Evolutionary conservation across 192 early-diverging fungal species (phyloP).

Genomic region (Gryganskiella cystojenkinii): DNA sequence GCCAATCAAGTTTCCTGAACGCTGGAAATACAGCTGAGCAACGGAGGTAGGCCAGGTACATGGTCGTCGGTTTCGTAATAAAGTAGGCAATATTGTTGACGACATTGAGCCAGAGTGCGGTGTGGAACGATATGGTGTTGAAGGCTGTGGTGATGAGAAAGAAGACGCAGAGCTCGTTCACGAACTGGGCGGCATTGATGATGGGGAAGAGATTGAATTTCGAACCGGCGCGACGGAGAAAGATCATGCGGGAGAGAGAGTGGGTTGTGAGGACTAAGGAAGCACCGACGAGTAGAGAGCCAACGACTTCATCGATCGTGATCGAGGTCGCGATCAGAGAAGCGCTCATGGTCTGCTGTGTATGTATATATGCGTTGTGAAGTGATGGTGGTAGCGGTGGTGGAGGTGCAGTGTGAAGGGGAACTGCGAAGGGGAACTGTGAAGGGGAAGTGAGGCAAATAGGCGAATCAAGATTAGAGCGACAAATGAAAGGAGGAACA

Average conservation of each 20-base stretch:
- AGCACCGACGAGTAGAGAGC: conserved; percentile 41
- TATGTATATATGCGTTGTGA: not conserved
- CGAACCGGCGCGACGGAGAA: conserved; percentile 28
- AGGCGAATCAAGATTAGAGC: not conserved
- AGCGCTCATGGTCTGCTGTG: conserved; percentile 12
- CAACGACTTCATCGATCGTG: conserved; percentile 36
- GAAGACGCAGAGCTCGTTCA: conserved; percentile 47
- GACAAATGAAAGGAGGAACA: not conserved
- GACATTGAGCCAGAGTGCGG: conserved; percentile 36
- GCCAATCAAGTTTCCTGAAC: conserved; percentile 28
- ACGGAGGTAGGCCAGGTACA: conserved; percentile 54
- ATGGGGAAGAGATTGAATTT: conserved; percentile 54
- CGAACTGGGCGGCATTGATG: conserved; percentile 48
- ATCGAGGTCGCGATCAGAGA: conserved; percentile 26
- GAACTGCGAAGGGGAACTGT: not conserved
- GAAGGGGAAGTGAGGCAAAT: not conserved
- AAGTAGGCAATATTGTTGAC: conserved; percentile 56
- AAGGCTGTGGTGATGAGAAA: conserved; percentile 36
- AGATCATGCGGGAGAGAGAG: conserved; percentile 49
- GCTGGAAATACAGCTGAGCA: conserved; percentile 41
- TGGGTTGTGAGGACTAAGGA: conserved; percentile 44
- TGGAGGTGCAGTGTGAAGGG: not conserved
- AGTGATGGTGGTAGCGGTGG: not conserved
- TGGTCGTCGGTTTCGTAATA: conserved; percentile 40
- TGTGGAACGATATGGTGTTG: conserved; percentile 9